Evolutionary conservation across 305 asterid genomes (phyloP).

Genomic region (Solanum aculeatissimum): DNA sequence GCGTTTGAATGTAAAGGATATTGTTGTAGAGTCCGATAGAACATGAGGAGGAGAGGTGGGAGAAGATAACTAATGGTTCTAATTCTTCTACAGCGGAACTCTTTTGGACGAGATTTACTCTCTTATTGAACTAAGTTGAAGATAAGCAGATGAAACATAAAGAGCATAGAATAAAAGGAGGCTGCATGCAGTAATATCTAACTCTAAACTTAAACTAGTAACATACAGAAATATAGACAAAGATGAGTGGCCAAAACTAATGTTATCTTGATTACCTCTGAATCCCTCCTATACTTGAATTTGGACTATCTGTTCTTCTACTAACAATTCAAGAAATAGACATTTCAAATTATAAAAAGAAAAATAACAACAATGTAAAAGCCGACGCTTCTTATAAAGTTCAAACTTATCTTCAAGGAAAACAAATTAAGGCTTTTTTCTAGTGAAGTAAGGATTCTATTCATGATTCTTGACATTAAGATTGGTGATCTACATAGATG

Average conservation of each 20-base stretch:
- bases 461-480: too few relatives aligned
- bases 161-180: not conserved
- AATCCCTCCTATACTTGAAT: not conserved
- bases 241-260: not conserved
- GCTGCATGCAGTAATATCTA: not conserved
- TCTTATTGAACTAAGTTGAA: not conserved
- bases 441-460: too few relatives aligned
- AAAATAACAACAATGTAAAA: too few relatives aligned
- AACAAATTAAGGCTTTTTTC: too few relatives aligned
- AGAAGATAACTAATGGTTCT: not conserved
- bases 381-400: too few relatives aligned
- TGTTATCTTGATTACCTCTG: not conserved
- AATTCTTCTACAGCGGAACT: constrained; percentile 1
- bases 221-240: not conserved
- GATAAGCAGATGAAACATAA: not conserved
- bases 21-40: not conserved
- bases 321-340: not conserved
- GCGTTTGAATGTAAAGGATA: not conserved
- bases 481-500: too few relatives aligned
- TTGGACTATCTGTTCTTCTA: not conserved
- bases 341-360: too few relatives aligned
- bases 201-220: not conserved
- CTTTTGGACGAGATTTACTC: not conserved
- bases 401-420: too few relatives aligned
- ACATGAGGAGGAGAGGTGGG: not conserved